A percentile compares a stretch with the other conserved stretches of the same genome.
phyloP scores from a whole-genome alignment of 2,329 filamentous ascomycete genomes.

The Fusarium burgessii region DNA sequence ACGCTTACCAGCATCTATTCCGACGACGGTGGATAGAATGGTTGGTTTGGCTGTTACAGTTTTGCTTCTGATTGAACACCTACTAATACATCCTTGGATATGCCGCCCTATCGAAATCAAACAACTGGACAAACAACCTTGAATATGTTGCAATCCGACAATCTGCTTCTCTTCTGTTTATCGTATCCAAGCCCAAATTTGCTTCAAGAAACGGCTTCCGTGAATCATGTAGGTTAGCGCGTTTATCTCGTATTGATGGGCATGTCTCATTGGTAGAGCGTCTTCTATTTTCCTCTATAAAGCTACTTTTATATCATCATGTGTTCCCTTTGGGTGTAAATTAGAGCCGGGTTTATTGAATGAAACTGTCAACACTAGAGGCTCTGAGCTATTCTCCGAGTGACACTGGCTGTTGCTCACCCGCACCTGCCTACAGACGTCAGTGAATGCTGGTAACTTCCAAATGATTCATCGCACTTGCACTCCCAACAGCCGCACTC shows the following conservation, averaged over 20 bases:
- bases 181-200: not conserved
- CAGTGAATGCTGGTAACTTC: slow-evolving; percentile 8
- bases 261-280: not conserved
- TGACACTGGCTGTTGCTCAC: slow-evolving; percentile 11
- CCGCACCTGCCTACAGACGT: slow-evolving; percentile 18
- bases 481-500: not conserved
- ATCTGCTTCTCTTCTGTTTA: not conserved
- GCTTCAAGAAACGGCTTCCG: not conserved
- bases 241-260: slow-evolving; percentile 23
- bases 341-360: not conserved
- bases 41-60: not conserved
- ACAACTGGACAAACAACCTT: slow-evolving; percentile 1
- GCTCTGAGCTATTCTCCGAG: not conserved
- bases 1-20: not conserved
- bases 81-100: not conserved
- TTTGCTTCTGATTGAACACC: slow-evolving; percentile 3
- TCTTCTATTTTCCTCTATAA: not conserved
- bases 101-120: not conserved
- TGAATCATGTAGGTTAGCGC: slow-evolving; percentile 31
- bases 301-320: not conserved
- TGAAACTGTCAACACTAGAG: not conserved
- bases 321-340: not conserved
- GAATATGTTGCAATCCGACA: not conserved
- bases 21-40: not conserved
- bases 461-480: slow-evolving; percentile 4